phyloP scores from a whole-genome alignment of 257 asterid species.

The Datura wrightii region DNA sequence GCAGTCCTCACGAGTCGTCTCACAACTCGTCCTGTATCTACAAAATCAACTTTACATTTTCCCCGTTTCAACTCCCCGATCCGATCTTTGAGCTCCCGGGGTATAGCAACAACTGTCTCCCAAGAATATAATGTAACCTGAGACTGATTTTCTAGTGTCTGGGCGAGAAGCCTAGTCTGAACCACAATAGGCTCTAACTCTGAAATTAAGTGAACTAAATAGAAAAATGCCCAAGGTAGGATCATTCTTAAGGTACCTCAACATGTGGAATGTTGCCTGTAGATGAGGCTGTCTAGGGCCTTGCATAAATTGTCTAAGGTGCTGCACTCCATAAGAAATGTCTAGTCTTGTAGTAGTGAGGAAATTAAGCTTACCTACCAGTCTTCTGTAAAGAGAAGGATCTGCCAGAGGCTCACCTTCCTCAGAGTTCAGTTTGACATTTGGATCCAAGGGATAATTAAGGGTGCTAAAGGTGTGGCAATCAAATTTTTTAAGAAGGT shows the following conservation, averaged over 20 bases:
- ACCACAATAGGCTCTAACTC: too few relatives aligned
- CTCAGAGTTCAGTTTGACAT: neutral
- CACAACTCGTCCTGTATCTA: too few relatives aligned
- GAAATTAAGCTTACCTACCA: too few relatives aligned
- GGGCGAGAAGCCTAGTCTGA: neutral
- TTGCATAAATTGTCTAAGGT: neutral
- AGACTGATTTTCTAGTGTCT: neutral
- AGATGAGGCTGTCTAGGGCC: neutral
- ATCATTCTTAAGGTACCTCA: neutral
- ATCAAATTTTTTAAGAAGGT: neutral
- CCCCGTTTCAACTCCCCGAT: too few relatives aligned
- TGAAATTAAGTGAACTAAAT: neutral
- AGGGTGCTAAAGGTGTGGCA: too few relatives aligned
- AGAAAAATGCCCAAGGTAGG: neutral
- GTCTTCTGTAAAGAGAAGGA: neutral
- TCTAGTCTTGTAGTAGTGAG: neutral
- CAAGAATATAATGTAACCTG: too few relatives aligned
- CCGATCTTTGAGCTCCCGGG: too few relatives aligned
- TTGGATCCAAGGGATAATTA: too few relatives aligned
- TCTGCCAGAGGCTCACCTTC: neutral
- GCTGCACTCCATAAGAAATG: too few relatives aligned
- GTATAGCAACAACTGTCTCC: too few relatives aligned
- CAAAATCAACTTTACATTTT: too few relatives aligned
- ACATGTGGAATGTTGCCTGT: neutral
- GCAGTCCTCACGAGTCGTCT: too few relatives aligned